Evolutionary conservation across 2,329 filamentous ascomycete species (phyloP), one percentile per base, ranked within the genome.

Genomic region (Neopestalotiopsis rosae): DNA sequence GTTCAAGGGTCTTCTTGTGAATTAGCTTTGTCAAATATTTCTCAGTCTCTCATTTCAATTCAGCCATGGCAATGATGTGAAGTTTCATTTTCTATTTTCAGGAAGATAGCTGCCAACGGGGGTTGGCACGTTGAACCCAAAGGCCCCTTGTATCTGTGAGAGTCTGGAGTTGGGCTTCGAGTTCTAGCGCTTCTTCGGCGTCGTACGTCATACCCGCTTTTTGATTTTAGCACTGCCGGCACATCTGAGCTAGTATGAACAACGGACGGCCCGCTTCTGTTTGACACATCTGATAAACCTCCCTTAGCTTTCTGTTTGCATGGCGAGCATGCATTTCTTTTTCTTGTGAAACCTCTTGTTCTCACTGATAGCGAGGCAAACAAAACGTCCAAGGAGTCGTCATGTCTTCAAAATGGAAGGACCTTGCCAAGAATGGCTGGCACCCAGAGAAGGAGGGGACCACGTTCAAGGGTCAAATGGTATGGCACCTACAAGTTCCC

Each of bases 391-490:
- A 20, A 7, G 17, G 14, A 52, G 17, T 9, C n/a, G n/a, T 20
- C 45, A 52, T 52, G 34, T 86, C 86, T 84, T 80, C 83, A 59
- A 82, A 82, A 65, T 82, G 84, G 77, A 86, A 84, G 71, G 81
- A 82, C 58, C 75, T 85, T 17, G 78, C 86, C 70, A 88, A 88
- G 75, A 81, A 81, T n/a, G 83, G 85, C 6, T 88, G 85, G 86
- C 84, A 85, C 69, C 82, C 85, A 2, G 85, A 87, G 67, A 86
- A 86, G 72, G 76, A 76, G 57, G 81, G 80, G 34, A 74, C 75
- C 7, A 71, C 76, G 1, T 62, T 88, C 62, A 86, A 79, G 74
- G 80, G 79, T 62, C 81, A 84, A 74, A 80, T 86, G 70, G 87
- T 88, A 79, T 70, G 84, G 78, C 12, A 14, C 6, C 45, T 20